Evolutionary conservation across 2,329 filamentous ascomycete genomes (phyloP).

Genomic region (Aspergillus sclerotialis): DNA sequence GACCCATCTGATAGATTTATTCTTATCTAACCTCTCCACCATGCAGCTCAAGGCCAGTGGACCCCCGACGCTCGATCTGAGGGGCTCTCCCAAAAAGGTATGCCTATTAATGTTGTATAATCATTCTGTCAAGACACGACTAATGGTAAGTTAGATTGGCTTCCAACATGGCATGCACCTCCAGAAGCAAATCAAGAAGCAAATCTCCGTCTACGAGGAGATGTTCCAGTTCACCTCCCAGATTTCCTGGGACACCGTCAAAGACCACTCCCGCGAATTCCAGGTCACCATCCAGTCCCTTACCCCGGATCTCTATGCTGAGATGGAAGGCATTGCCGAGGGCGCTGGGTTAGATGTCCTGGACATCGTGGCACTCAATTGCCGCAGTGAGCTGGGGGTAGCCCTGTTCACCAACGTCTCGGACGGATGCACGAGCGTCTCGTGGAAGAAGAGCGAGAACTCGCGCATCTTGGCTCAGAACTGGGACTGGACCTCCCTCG

Average conservation of each 20-base stretch:
- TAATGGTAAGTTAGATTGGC: slow-evolving; percentile 39
- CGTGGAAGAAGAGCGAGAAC: slow-evolving; percentile 39
- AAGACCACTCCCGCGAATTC: too few species aligned
- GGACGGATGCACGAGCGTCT: slow-evolving; percentile 53
- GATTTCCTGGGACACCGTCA: slow-evolving; percentile 41
- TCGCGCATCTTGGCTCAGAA: slow-evolving; percentile 46
- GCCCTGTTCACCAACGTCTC: too few species aligned
- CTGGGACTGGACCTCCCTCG: slow-evolving; percentile 52
- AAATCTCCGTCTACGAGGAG: slow-evolving; percentile 41
- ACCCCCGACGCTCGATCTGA: too few species aligned
- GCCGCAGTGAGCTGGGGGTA: slow-evolving; percentile 54
- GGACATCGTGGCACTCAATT: slow-evolving; percentile 52
- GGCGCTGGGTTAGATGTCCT: slow-evolving; percentile 43
- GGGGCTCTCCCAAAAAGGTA: slow-evolving; percentile 18
- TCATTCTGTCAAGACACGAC: neutral
- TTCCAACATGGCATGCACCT: slow-evolving; percentile 39
- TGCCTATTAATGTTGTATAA: slow-evolving; percentile 18
- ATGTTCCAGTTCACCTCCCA: slow-evolving; percentile 44
- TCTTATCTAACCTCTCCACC: too few species aligned
- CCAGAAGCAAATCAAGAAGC: slow-evolving; percentile 32
- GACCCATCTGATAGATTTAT: too few species aligned
- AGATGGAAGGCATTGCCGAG: slow-evolving; percentile 48
- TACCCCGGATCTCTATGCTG: slow-evolving; percentile 33
- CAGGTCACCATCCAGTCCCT: too few species aligned
- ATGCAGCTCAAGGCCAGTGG: slow-evolving; percentile 32